Conservation (phyloP, 2,329 filamentous ascomycete species). For the Neoascochyta sp. region DNA sequence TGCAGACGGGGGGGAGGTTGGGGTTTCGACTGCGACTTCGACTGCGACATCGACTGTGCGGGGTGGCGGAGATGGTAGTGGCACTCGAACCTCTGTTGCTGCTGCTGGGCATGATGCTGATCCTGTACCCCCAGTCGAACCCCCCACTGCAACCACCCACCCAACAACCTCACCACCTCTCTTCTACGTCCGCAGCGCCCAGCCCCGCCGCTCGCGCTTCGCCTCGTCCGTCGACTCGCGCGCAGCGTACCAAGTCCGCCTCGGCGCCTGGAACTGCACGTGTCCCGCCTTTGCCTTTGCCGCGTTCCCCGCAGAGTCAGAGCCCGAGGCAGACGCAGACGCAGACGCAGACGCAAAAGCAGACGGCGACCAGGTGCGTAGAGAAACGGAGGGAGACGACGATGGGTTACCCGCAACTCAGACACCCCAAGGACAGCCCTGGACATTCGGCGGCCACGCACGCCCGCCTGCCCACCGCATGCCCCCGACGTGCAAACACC, state of each 20-base stretch:
- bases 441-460: slow-evolving; percentile 55
- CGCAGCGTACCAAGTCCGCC: slow-evolving; percentile 64
- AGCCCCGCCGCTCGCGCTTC: slow-evolving; percentile 39
- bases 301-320: slow-evolving; percentile 50
- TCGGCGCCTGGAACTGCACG: slow-evolving; percentile 79
- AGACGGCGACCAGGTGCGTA: too few species aligned
- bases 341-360: too few species aligned
- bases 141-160: slow-evolving; percentile 22
- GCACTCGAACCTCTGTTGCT: background rate
- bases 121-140: background rate
- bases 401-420: too few species aligned
- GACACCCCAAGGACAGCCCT: too few species aligned
- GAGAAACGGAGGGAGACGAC: too few species aligned
- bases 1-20: background rate
- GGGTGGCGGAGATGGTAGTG: too few species aligned
- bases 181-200: slow-evolving; percentile 65
- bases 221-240: slow-evolving; percentile 24
- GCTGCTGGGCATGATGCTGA: background rate
- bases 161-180: too few species aligned
- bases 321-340: background rate
- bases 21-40: background rate
- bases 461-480: slow-evolving; percentile 38
- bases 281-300: slow-evolving; percentile 81
- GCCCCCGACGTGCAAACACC: slow-evolving; percentile 75
- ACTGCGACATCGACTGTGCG: background rate